These are phyloP conservation scores for Westerdykella sp. DNA, from an alignment of 2,329 filamentous ascomycete genomes.

Conservation along the genomic window DNA sequence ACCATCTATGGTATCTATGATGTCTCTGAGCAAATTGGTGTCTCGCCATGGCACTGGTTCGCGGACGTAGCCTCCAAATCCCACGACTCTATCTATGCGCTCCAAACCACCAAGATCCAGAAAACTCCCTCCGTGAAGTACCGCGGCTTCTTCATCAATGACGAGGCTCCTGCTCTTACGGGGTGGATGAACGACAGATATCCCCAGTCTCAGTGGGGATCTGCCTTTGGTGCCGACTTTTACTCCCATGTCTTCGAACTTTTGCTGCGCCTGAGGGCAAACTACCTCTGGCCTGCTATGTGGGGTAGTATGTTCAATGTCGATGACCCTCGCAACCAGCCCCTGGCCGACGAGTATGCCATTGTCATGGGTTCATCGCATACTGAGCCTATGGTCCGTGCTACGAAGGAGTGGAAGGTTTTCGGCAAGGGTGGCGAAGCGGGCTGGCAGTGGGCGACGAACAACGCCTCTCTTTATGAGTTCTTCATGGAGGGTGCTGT, in stretches of 20 bases:
- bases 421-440: conserved; percentile 45
- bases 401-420: conserved; percentile 47
- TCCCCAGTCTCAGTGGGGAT: conserved; percentile 40
- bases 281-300: conserved; percentile 66
- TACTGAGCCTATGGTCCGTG: conserved; percentile 63
- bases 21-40: conserved; percentile 66
- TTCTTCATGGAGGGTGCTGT: conserved; percentile 64
- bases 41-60: conserved; percentile 65
- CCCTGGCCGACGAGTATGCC: conserved; percentile 65
- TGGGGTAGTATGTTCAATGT: conserved; percentile 66
- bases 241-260: conserved; percentile 65
- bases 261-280: conserved; percentile 60
- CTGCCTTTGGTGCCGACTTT: conserved; percentile 52
- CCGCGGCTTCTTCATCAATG: conserved; percentile 64
- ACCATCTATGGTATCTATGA: conserved; percentile 67
- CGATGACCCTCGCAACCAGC: conserved; percentile 63
- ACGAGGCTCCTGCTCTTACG: conserved; percentile 61
- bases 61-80: conserved; percentile 54
- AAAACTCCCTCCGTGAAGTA: conserved; percentile 59
- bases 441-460: conserved; percentile 63
- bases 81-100: conserved; percentile 50
- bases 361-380: conserved; percentile 69
- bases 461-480: conserved; percentile 60
- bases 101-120: conserved; percentile 51
- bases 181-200: conserved; percentile 59